Conservation (phyloP, 441 rosid genomes). For the Viola pubescens region DNA sequence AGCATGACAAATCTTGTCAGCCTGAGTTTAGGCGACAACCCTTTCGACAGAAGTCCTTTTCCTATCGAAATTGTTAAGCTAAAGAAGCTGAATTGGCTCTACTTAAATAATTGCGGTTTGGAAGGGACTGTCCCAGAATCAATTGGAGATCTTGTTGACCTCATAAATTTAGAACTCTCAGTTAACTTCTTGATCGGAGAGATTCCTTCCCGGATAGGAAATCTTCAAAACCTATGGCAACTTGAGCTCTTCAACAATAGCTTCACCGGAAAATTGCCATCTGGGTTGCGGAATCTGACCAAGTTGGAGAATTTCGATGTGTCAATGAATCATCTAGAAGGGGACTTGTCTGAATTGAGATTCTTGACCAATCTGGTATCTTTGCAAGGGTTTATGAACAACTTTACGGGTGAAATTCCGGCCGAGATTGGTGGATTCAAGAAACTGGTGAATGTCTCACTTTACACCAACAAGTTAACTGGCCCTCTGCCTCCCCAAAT, state of each 20-base stretch:
- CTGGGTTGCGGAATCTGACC: conserved; percentile 57
- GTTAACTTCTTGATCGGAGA: conserved; percentile 43
- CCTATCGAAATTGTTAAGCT: conserved; percentile 44
- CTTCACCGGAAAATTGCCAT: conserved; percentile 60
- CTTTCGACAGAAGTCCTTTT: conserved; percentile 38
- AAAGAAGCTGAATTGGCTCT: conserved; percentile 49
- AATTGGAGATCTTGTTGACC: conserved; percentile 58
- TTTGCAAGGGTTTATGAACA: conserved; percentile 61
- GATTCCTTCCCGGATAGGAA: conserved; percentile 58
- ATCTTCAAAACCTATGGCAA: conserved; percentile 56
- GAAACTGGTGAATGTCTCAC: conserved; percentile 56
- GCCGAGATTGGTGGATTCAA: conserved; percentile 62
- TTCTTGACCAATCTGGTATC: conserved; percentile 48
- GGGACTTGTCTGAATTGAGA: conserved; percentile 55
- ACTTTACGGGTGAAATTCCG: conserved; percentile 63
- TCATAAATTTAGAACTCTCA: conserved; percentile 51
- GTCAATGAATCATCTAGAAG: conserved; percentile 48
- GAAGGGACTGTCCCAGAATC: conserved; percentile 46
- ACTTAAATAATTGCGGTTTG: conserved; percentile 57
- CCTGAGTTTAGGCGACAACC: conserved; percentile 74
- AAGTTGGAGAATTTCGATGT: conserved; percentile 56
- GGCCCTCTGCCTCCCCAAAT: conserved; percentile 67
- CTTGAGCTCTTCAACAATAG: conserved; percentile 55
- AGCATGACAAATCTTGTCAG: conserved; percentile 41
- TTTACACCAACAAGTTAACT: conserved; percentile 54